These are phyloP conservation scores for Sistotremastrum niveocremeum DNA, from an alignment of 768 basidiomycete species.

Conservation along the genomic window DNA sequence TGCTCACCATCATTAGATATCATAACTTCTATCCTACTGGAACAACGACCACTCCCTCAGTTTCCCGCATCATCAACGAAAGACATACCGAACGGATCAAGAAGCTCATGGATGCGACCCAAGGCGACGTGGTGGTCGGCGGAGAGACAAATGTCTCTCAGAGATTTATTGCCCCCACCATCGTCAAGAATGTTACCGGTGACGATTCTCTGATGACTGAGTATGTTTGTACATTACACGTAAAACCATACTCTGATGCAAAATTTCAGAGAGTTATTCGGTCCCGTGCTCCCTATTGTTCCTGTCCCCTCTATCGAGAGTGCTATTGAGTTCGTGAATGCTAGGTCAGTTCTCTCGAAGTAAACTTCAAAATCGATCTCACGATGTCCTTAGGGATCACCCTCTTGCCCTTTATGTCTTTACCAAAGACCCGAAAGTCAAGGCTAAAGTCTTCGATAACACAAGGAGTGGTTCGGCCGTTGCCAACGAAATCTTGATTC, in stretches of 20 bases:
- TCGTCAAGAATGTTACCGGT: constrained; percentile 38
- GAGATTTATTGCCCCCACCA: constrained; percentile 41
- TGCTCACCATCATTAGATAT: constrained; percentile 12
- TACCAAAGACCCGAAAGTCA: constrained; percentile 9
- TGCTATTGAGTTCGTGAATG: constrained; percentile 11
- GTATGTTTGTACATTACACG: constrained; percentile 2
- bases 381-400: constrained; percentile 9
- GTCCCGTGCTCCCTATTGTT: constrained; percentile 20
- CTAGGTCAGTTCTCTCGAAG: constrained; percentile 3
- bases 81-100: constrained; percentile 40
- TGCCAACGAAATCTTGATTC: constrained; percentile 15
- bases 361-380: constrained; percentile 1
- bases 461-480: constrained; percentile 14
- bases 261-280: constrained; percentile 17
- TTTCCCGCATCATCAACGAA: constrained; percentile 39
- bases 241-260: not conserved
- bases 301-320: constrained; percentile 9
- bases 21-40: constrained; percentile 40
- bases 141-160: constrained; percentile 27
- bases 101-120: constrained; percentile 36
- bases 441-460: constrained; percentile 11
- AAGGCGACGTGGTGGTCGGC: constrained; percentile 43
- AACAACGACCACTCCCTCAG: constrained; percentile 29
- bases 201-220: constrained; percentile 43
- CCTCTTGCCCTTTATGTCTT: constrained; percentile 21